These are phyloP conservation scores for Echeveria elegans DNA, from an alignment of 164 flowering plant species.

Conservation along the genomic window DNA sequence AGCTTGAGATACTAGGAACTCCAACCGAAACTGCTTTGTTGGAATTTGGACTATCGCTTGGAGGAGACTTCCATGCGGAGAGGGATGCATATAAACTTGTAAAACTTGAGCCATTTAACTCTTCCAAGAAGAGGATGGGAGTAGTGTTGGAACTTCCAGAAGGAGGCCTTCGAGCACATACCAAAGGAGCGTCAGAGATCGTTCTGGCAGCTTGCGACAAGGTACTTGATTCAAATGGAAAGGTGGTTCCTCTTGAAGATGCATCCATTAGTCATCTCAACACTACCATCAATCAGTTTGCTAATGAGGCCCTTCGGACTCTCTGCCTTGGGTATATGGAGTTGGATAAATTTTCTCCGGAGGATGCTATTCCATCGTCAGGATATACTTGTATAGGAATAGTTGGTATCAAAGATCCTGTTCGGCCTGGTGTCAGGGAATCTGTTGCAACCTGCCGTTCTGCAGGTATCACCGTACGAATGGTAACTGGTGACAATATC, in stretches of 20 bases:
- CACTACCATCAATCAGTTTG: slow-evolving; percentile 50
- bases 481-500: slow-evolving; percentile 81
- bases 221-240: slow-evolving; percentile 44
- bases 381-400: slow-evolving; percentile 65
- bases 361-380: slow-evolving; percentile 36
- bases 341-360: slow-evolving; percentile 34
- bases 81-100: slow-evolving; percentile 33
- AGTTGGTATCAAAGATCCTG: slow-evolving; percentile 77
- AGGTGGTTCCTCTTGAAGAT: slow-evolving; percentile 56
- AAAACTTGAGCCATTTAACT: slow-evolving; percentile 80
- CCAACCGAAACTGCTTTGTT: slow-evolving; percentile 65
- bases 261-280: slow-evolving; percentile 30
- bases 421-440: slow-evolving; percentile 69
- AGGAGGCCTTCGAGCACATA: slow-evolving; percentile 53
- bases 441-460: slow-evolving; percentile 68
- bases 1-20: slow-evolving; percentile 52
- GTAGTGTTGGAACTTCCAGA: slow-evolving; percentile 57
- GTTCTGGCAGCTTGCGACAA: slow-evolving; percentile 63
- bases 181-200: slow-evolving; percentile 77
- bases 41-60: slow-evolving; percentile 61
- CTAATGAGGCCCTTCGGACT: slow-evolving; percentile 68
- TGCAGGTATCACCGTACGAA: slow-evolving; percentile 64
- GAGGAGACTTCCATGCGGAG: slow-evolving; percentile 54
- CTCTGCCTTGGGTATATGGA: slow-evolving; percentile 63
- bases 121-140: slow-evolving; percentile 68